Evolutionary conservation across 805 yeast species (phyloP), one percentile per base, ranked within the genome.

Genomic region (Sungouiella thailandica): DNA sequence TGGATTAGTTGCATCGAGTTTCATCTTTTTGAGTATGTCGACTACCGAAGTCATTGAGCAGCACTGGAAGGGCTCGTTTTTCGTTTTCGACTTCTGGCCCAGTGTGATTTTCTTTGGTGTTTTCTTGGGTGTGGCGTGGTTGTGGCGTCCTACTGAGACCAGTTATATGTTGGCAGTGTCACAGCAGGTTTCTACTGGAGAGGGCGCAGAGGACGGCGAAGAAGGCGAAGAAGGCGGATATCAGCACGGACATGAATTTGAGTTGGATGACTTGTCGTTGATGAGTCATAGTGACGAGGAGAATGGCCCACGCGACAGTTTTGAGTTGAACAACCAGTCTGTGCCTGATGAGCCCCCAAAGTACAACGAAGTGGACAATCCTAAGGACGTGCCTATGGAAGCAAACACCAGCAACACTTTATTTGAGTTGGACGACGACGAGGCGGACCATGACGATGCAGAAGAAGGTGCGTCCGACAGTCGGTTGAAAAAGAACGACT

Each of bases 141-240:
- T 93, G 43, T 93, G 98, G 98, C 81, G 98, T 60, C 99, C 99
- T 34, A 90, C 97, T 0, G 93, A 83, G 47, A 87, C 95, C 25
- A 88, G 96, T 37, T 84, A 89, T 52, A 81, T 94, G 76, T 75
- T 93, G 53, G 97, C 97, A 9, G 89, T 89, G 42, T 85, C 96
- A 2, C 86, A 87, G 34, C 97, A 93, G 62, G 68, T 93, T 28
- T 93, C 96, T 44, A 83, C 83, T 7, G 93, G 81, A 39, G 85
- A 82, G 41, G 72, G 70, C 37, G 80, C 74, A 23, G 59, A 45
- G 7, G 54, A 45, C 5, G 50, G 43, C 10, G 46, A 40, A 8
- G 47, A 44, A 2, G 53, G 46, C 3, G 43, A 34, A 16, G 33
- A 23, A 13, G 35, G 23, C 9, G 59, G 56, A 2, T 53, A 50